A percentile compares a stretch with the other conserved stretches of the same genome.
Conservation (phyloP, 345 rosid species). For the Eutrema yunnanense region DNA sequence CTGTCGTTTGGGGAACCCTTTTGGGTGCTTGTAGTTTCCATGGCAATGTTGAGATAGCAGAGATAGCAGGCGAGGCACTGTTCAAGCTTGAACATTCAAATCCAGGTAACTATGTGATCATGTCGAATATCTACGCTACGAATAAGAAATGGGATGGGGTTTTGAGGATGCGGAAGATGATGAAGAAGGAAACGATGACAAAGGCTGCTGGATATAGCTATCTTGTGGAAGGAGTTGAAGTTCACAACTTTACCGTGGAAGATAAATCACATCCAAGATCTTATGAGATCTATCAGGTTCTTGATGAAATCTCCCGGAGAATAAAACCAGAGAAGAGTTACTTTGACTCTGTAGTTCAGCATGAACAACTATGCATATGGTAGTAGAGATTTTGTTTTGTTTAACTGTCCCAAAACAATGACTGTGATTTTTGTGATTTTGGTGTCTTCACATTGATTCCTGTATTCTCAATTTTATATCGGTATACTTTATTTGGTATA, state of each 20-base stretch:
- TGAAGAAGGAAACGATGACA: slow-evolving; percentile 51
- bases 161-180: slow-evolving; percentile 57
- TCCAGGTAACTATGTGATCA: slow-evolving; percentile 71
- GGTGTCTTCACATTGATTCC: not conserved
- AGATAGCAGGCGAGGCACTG: slow-evolving; percentile 56
- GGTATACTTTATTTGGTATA: not conserved
- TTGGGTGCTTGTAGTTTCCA: slow-evolving; percentile 82
- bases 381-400: slow-evolving; percentile 1
- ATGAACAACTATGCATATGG: slow-evolving; percentile 24
- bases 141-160: slow-evolving; percentile 62
- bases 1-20: slow-evolving; percentile 76
- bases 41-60: slow-evolving; percentile 56
- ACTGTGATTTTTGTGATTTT: not conserved
- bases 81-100: slow-evolving; percentile 70
- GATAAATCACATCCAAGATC: slow-evolving; percentile 56
- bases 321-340: slow-evolving; percentile 35
- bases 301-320: slow-evolving; percentile 33
- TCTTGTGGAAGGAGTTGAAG: slow-evolving; percentile 49
- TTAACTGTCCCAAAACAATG: not conserved
- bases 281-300: slow-evolving; percentile 41
- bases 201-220: slow-evolving; percentile 76
- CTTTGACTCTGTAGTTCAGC: slow-evolving; percentile 28
- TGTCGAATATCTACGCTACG: slow-evolving; percentile 64
- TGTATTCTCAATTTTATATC: not conserved
- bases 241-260: slow-evolving; percentile 63